A percentile compares a stretch with the other conserved stretches of the same genome.
Conservation (phyloP, 495 filamentous ascomycete species). For the Aspergillus leporis region DNA sequence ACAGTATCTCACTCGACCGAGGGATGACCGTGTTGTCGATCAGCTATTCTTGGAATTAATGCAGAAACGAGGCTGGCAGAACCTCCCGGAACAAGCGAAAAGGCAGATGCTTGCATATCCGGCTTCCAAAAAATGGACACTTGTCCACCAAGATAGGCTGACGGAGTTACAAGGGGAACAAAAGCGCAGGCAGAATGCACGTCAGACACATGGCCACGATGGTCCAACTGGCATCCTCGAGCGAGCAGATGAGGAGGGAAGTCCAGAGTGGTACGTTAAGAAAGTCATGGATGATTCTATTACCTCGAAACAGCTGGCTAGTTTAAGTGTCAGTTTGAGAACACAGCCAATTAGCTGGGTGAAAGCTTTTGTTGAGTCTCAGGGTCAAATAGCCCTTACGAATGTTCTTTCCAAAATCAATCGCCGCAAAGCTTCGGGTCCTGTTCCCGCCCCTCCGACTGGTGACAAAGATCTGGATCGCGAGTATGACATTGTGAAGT, state of each 20-base stretch:
- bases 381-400: slow-evolving; percentile 94
- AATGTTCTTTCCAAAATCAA: slow-evolving; percentile 94
- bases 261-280: slow-evolving; percentile 96
- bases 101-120: slow-evolving; percentile 95
- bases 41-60: slow-evolving; percentile 89
- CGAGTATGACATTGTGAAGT: slow-evolving; percentile 98
- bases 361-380: slow-evolving; percentile 92
- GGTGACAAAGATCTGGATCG: slow-evolving; percentile 87
- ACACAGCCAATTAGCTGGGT: slow-evolving; percentile 98
- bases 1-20: slow-evolving; percentile 64
- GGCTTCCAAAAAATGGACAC: slow-evolving; percentile 92
- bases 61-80: slow-evolving; percentile 96
- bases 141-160: slow-evolving; percentile 92
- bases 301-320: slow-evolving; percentile 84
- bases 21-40: slow-evolving; percentile 86
- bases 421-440: slow-evolving; percentile 75
- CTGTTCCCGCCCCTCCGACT: slow-evolving; percentile 60
- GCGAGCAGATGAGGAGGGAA: slow-evolving; percentile 88
- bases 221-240: slow-evolving; percentile 65
- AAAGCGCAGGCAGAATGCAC: slow-evolving; percentile 74
- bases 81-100: slow-evolving; percentile 91
- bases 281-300: slow-evolving; percentile 96
- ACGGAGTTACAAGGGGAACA: slow-evolving; percentile 93
- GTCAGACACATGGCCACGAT: slow-evolving; percentile 60
- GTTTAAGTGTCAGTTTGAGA: slow-evolving; percentile 87